Evolutionary conservation across 2,329 filamentous ascomycete genomes (phyloP), one percentile per base, ranked within the genome.

Genomic region (Cytospora mali): DNA sequence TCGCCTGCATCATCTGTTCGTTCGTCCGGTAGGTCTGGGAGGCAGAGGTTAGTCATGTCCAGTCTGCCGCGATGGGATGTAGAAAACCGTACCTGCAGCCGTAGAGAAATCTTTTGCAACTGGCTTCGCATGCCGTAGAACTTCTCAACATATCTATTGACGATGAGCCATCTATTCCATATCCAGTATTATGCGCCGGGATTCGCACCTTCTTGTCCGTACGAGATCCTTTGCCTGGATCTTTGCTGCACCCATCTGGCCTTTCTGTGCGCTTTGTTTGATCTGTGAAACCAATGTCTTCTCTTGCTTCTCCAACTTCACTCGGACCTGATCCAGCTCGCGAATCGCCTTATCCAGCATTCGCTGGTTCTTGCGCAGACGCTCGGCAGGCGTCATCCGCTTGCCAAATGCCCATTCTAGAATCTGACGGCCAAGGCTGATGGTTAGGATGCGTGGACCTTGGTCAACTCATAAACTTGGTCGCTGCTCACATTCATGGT

Each of bases 1-100:
- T 98, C 10, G 93, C 95, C 77, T 97, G 92, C 93, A 97, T 97
- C 95, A 99, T 99, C 77, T 98, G 94, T 76, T 99, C 95, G 76
- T 99, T 99, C 69, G 93, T 97, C 68, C 95, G 88, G 68, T 98
- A 94, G 55, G 95, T 99, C 92, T 97, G 71, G 21, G 25, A 27
- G 18, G 13, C 35, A 28, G 27, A 27, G 39, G 61, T 62, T n/a
- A 55, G 35, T 42, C 9, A 25, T 16, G 28, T 28, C 46, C n/a
- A 31, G 3, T 31, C 39, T 21, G 55, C 64, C 42, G 61, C 51
- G 4, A 14, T 13, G n/a, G 5, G 25, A 6, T 39, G 35, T 39
- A 27, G 46, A 28, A 5, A 46, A 59, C 27, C n/a, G 58, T 79
- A 95, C 92, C 86, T 98, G 95, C 73, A 99, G 93, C 51, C 94